phyloP scores from a whole-genome alignment of 768 basidiomycete species.

The Rhizopogon vinicolor region DNA sequence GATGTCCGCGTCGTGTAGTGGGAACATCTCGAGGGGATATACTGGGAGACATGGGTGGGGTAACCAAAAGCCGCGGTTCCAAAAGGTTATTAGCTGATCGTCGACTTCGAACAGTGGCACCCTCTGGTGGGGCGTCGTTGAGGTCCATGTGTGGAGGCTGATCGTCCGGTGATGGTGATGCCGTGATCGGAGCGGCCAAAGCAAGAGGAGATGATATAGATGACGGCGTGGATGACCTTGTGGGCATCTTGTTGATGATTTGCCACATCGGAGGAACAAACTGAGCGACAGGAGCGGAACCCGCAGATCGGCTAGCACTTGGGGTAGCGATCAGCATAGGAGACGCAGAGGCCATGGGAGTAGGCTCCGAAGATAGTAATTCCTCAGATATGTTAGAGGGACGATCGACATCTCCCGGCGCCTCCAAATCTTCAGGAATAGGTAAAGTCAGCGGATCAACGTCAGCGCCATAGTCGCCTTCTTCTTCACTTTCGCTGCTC shows the following conservation, averaged over 20 bases:
- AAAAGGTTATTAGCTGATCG: slow-evolving; percentile 64
- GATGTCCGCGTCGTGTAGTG: slow-evolving; percentile 50
- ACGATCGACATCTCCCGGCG: slow-evolving; percentile 7
- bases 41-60: slow-evolving; percentile 67
- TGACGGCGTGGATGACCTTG: slow-evolving; percentile 83
- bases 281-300: slow-evolving; percentile 33
- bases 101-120: slow-evolving; percentile 51
- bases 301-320: slow-evolving; percentile 18
- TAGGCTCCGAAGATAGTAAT: slow-evolving; percentile 51
- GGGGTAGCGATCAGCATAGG: slow-evolving; percentile 23
- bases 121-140: slow-evolving; percentile 41
- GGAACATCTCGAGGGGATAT: slow-evolving; percentile 49
- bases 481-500: slow-evolving; percentile 40
- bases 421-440: slow-evolving; percentile 19
- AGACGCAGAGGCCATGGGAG: slow-evolving; percentile 59
- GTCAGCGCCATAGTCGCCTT: slow-evolving; percentile 30
- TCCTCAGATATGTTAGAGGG: slow-evolving; percentile 17
- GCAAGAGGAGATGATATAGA: slow-evolving; percentile 87
- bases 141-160: slow-evolving; percentile 62
- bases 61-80: slow-evolving; percentile 61
- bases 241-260: slow-evolving; percentile 46
- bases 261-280: slow-evolving; percentile 44
- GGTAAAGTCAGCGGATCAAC: slow-evolving; percentile 13
- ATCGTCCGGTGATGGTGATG: slow-evolving; percentile 57
- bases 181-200: slow-evolving; percentile 79